These are phyloP conservation scores for Ashbya aceris DNA, from an alignment of 1,139 yeast species.

Conservation along the genomic window DNA sequence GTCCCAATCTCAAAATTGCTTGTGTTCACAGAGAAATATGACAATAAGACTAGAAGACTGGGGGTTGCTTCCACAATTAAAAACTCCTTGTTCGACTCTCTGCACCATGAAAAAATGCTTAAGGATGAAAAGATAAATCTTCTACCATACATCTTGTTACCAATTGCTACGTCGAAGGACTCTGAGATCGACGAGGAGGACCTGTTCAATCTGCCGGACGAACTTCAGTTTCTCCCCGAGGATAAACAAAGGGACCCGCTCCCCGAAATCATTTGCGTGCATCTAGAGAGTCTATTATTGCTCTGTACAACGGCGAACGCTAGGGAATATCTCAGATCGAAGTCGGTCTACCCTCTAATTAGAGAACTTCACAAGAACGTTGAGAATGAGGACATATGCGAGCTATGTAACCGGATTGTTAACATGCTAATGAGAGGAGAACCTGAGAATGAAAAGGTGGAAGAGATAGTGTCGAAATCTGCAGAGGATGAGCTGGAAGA, in stretches of 20 bases:
- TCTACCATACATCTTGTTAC: conserved; percentile 72
- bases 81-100: conserved; percentile 75
- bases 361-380: conserved; percentile 73
- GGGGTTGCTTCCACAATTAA: conserved; percentile 92
- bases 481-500: conserved; percentile 30
- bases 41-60: conserved; percentile 70
- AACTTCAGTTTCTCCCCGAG: conserved; percentile 67
- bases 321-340: conserved; percentile 67
- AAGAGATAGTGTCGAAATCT: conserved; percentile 40
- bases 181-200: conserved; percentile 69
- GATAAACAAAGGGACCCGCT: conserved; percentile 74
- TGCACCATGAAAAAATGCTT: conserved; percentile 52
- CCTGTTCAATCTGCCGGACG: conserved; percentile 80
- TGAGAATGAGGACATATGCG: conserved; percentile 56
- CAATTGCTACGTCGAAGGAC: conserved; percentile 74
- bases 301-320: conserved; percentile 65
- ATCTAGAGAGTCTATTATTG: conserved; percentile 66
- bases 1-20: conserved; percentile 73
- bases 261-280: conserved; percentile 53
- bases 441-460: conserved; percentile 43
- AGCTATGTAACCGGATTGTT: conserved; percentile 64
- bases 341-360: conserved; percentile 72
- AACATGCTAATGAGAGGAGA: conserved; percentile 92
- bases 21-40: conserved; percentile 76
- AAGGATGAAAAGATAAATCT: conserved; percentile 58